These are phyloP conservation scores for Suhomyces wounanorum DNA, from an alignment of 1,139 yeast species.

Conservation along the genomic window DNA sequence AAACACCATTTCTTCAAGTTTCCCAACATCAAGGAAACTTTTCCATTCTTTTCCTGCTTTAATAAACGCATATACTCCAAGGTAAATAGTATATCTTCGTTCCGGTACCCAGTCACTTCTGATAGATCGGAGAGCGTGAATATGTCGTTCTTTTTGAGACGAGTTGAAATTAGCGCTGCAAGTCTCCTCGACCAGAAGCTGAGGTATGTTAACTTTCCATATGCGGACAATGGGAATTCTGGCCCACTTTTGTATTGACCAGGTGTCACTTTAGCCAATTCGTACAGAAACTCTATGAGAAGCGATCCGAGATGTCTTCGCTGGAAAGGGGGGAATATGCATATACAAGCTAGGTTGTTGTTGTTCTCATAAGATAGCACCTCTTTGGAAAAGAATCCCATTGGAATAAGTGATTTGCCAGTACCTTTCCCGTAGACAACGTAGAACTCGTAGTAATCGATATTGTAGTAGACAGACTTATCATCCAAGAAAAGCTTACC, in stretches of 20 bases:
- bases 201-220: conserved; percentile 72
- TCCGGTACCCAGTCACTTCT: conserved; percentile 64
- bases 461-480: conserved; percentile 80
- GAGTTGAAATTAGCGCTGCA: conserved; percentile 22
- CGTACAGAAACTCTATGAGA: conserved; percentile 81
- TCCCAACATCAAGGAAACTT: conserved; percentile 22
- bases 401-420: conserved; percentile 45
- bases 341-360: conserved; percentile 81
- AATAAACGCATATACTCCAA: conserved; percentile 63
- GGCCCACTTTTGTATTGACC: conserved; percentile 73
- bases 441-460: conserved; percentile 80
- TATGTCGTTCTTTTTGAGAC: conserved; percentile 15
- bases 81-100: conserved; percentile 66
- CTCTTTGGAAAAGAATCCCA: conserved; percentile 94
- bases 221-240: conserved; percentile 84
- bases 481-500: conserved; percentile 90
- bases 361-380: conserved; percentile 79
- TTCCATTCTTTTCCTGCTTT: conserved; percentile 18
- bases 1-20: conserved; percentile 35
- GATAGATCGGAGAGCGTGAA: conserved; percentile 58
- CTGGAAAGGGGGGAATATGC: conserved; percentile 92
- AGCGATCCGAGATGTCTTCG: conserved; percentile 74
- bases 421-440: conserved; percentile 57
- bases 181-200: conserved; percentile 70
- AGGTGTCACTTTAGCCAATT: conserved; percentile 56